These are phyloP conservation scores for Seiridium cupressi DNA, from an alignment of 2,329 filamentous ascomycete species.

Conservation along the genomic window DNA sequence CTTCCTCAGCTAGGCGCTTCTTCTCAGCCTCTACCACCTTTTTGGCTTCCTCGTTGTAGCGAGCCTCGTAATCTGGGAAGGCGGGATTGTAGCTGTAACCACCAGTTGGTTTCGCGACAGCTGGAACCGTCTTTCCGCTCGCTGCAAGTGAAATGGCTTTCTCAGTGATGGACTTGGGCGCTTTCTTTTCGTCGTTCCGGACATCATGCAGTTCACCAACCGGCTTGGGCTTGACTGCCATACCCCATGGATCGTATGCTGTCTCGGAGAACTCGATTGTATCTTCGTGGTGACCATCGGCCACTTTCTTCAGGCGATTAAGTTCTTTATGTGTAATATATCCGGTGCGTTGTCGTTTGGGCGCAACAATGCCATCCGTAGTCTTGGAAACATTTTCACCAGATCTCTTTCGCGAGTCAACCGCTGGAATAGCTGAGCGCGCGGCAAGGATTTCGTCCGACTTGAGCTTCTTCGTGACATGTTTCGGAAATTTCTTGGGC, in stretches of 20 bases:
- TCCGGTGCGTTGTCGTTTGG: slow-evolving; percentile 74
- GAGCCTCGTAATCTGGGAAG: slow-evolving; percentile 80
- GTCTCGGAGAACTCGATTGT: slow-evolving; percentile 58
- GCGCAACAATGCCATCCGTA: slow-evolving; percentile 68
- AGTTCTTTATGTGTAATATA: slow-evolving; percentile 87
- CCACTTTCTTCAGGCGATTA: slow-evolving; percentile 72
- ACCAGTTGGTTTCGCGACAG: slow-evolving; percentile 74
- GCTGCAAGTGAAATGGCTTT: slow-evolving; percentile 80
- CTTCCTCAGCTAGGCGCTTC: slow-evolving; percentile 66
- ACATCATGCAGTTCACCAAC: slow-evolving; percentile 32
- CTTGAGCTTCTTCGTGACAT: slow-evolving; percentile 75
- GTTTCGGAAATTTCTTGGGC: slow-evolving; percentile 61
- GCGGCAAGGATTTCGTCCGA: slow-evolving; percentile 87
- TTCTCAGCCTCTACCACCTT: slow-evolving; percentile 79
- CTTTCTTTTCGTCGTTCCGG: slow-evolving; percentile 56
- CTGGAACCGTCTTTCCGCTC: slow-evolving; percentile 74
- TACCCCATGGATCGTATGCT: slow-evolving; percentile 77
- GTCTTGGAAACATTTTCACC: slow-evolving; percentile 53
- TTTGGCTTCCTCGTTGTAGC: slow-evolving; percentile 71
- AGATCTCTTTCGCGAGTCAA: slow-evolving; percentile 75
- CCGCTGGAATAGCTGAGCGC: slow-evolving; percentile 77
- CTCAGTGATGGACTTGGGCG: slow-evolving; percentile 72
- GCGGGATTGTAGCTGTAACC: slow-evolving; percentile 91
- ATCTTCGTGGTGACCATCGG: slow-evolving; percentile 65
- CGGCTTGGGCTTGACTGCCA: slow-evolving; percentile 25